phyloP scores from a whole-genome alignment of 1,139 yeast genomes.

The Hemisphaericaspora xylanilytica region DNA sequence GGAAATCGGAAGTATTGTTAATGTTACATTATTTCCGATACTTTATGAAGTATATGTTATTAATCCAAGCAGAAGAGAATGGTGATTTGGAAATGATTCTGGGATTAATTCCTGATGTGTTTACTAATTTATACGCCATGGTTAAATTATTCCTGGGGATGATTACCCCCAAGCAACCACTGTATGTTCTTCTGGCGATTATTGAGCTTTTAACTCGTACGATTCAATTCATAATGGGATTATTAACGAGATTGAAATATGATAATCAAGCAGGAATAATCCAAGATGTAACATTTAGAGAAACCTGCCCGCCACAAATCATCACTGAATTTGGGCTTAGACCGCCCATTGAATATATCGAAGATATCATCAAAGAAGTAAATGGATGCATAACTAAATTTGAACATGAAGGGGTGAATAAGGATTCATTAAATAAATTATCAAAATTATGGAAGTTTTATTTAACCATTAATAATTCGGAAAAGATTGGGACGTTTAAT shows the following conservation, averaged over 20 bases:
- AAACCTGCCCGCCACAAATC: neutral
- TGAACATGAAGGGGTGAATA: too few relatives aligned
- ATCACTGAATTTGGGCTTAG: neutral
- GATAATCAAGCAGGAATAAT: constrained; percentile 8
- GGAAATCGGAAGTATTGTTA: constrained; percentile 27
- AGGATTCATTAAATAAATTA: constrained; percentile 25
- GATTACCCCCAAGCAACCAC: constrained; percentile 15
- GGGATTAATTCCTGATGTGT: constrained; percentile 23
- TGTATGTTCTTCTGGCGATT: constrained; percentile 27
- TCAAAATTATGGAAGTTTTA: constrained; percentile 44
- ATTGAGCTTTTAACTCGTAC: constrained; percentile 33
- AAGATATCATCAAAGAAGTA: neutral
- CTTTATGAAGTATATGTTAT: constrained; percentile 29
- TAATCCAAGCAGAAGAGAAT: constrained; percentile 37
- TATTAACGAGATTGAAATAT: constrained; percentile 28
- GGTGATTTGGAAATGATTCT: constrained; percentile 21
- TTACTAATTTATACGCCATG: constrained; percentile 20
- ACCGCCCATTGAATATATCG: neutral
- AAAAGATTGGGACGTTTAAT: constrained; percentile 27
- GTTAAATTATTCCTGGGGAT: constrained; percentile 15
- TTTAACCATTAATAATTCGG: constrained; percentile 34
- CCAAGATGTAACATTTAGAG: neutral
- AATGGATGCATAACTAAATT: too few relatives aligned
- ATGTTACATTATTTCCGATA: constrained; percentile 31
- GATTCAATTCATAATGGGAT: constrained; percentile 38